Conservation (phyloP, 495 filamentous ascomycete species). For the Lasiosphaeris hirsuta region DNA sequence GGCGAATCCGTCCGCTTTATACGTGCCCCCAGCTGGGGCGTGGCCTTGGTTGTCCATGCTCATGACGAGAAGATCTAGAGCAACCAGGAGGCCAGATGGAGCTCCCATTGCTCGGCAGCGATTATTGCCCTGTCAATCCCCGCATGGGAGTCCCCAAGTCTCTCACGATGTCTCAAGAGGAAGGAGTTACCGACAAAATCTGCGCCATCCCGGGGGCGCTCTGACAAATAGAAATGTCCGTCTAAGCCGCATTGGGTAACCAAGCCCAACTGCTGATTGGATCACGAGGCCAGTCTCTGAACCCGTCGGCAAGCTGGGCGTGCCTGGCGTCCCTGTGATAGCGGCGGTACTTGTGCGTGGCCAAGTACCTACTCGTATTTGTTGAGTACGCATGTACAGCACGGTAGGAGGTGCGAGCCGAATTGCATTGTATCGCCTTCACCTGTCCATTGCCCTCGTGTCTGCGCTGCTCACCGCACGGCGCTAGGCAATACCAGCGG, state of each 20-base stretch:
- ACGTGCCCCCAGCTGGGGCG: neutral
- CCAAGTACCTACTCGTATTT: neutral
- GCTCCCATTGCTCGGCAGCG: slow-evolving; percentile 2
- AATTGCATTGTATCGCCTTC: neutral
- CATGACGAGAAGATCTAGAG: slow-evolving; percentile 9
- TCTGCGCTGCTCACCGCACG: neutral
- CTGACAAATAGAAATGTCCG: slow-evolving; percentile 9
- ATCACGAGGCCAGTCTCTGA: slow-evolving; percentile 35
- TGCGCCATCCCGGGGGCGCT: slow-evolving; percentile 9
- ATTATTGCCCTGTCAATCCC: slow-evolving; percentile 3
- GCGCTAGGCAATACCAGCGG: no score
- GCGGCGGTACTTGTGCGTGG: neutral
- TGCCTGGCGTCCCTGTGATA: slow-evolving; percentile 8
- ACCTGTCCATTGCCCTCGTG: neutral
- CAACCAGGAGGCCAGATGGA: neutral
- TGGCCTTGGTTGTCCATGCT: neutral
- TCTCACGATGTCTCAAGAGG: slow-evolving; percentile 10
- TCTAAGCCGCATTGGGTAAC: slow-evolving; percentile 28
- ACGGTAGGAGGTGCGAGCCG: neutral
- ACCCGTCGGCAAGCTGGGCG: slow-evolving; percentile 5
- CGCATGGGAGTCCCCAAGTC: neutral
- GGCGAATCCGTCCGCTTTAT: slow-evolving; percentile 18
- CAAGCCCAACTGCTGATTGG: slow-evolving; percentile 29
- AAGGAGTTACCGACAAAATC: slow-evolving; percentile 20
- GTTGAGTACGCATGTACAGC: neutral